Base-by-base conservation (phyloP, 768 basidiomycete genomes). In the Suillus spraguei region DNA sequence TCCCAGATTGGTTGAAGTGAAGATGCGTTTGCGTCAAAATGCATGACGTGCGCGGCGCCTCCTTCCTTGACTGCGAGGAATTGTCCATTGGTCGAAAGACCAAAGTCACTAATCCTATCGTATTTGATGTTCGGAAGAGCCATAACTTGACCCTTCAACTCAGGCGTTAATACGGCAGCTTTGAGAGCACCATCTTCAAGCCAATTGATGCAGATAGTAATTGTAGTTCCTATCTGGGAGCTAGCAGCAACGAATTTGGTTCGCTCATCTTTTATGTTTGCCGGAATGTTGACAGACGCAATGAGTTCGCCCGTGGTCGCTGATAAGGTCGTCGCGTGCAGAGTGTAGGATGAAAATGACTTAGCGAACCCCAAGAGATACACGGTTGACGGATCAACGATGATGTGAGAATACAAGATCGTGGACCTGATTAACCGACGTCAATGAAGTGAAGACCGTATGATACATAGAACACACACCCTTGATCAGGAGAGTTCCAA, bases 401-500 rank as follows among this genome's bases (percentile, higher is more conserved):
- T 72, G 11, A 97, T 72, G 63, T 87, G 83, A 6, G 88, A 84
- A 72, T 89, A 87, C 35, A 91, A 77, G 7, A 87, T 80, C 7
- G 85, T 80, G 2, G 87, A 87, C 22, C 94, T 95, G 66, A 10
- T 53, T 5, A 11, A 38, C 24, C 9, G 5, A 14, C 24, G 33
- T 60, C 28, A 17, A 55, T 49, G 24, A 49, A 17, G 24, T 41
- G 47, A 69, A 63, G 64, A 63, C 35, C 24, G 50, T 36, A 39
- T 36, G 35, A 35, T 60, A 13, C 24, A 14, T 44, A 2, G 7
- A 20, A 28, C 11, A 77, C 86, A 67, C 69, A 93, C 92, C 81
- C 83, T 56, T 87, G 82, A 70, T 91, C 90, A 16, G 80, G 79
- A 28, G 87, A 82, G n/a, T 80, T 81, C 90, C 92, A 95, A 2